Conservation (phyloP, 2,329 filamentous ascomycete species). For the Fusarium caatingaense region DNA sequence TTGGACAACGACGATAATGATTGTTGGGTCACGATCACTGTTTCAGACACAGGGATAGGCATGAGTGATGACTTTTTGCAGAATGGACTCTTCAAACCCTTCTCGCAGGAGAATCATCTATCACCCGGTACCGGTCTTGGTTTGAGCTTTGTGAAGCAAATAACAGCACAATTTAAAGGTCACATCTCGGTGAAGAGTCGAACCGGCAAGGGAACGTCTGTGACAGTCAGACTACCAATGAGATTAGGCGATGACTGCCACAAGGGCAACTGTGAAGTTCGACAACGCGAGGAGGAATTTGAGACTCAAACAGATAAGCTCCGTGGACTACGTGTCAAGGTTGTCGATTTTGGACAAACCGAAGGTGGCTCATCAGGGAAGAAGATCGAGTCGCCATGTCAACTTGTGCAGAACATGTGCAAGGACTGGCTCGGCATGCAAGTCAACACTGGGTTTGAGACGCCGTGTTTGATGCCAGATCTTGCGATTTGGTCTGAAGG, state of each 20-base stretch:
- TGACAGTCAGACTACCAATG: slow-evolving; percentile 50
- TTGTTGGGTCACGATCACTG: slow-evolving; percentile 53
- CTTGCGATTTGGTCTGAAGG: slow-evolving; percentile 43
- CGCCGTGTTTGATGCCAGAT: slow-evolving; percentile 39
- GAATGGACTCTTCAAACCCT: slow-evolving; percentile 70
- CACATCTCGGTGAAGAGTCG: slow-evolving; percentile 66
- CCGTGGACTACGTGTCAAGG: slow-evolving; percentile 45
- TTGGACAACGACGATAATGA: slow-evolving; percentile 1
- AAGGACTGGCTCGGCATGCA: slow-evolving; percentile 34
- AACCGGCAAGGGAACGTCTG: slow-evolving; percentile 52
- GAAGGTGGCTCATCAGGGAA: background rate
- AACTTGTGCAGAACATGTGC: slow-evolving; percentile 21
- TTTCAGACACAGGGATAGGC: slow-evolving; percentile 73
- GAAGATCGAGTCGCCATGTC: slow-evolving; percentile 3
- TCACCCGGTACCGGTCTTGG: slow-evolving; percentile 72
- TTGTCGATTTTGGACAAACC: slow-evolving; percentile 9
- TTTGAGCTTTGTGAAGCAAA: slow-evolving; percentile 70
- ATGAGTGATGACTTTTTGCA: slow-evolving; percentile 72
- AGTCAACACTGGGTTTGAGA: slow-evolving; percentile 21
- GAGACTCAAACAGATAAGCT: slow-evolving; percentile 46
- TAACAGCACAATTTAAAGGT: slow-evolving; percentile 69
- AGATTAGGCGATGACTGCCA: slow-evolving; percentile 1
- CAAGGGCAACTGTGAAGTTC: background rate
- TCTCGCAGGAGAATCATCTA: slow-evolving; percentile 71
- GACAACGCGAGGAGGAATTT: slow-evolving; percentile 45